Evolutionary conservation across 768 basidiomycete genomes (phyloP).

Genomic region (Phylloporus sp.): DNA sequence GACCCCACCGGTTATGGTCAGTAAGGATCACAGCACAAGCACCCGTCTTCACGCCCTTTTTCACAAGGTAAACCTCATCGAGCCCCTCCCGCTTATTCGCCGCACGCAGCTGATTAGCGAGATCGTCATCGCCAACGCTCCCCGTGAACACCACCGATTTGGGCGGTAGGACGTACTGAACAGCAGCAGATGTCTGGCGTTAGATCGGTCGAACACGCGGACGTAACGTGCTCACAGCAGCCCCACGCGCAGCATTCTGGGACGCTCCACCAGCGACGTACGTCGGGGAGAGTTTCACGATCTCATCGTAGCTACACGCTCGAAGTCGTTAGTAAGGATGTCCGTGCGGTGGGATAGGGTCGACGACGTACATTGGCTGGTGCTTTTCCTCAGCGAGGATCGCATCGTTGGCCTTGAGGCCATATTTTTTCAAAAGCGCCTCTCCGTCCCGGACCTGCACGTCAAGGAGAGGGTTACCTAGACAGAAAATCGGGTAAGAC

Average conservation of each 20-base stretch:
- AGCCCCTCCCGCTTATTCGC: slow-evolving; percentile 94
- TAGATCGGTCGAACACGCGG: background rate
- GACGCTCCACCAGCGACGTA: slow-evolving; percentile 97
- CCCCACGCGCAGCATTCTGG: slow-evolving; percentile 94
- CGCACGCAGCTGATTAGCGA: slow-evolving; percentile 79
- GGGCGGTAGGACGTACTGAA: slow-evolving; percentile 84
- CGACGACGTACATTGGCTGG: slow-evolving; percentile 58
- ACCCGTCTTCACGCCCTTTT: slow-evolving; percentile 83
- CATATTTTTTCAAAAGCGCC: slow-evolving; percentile 81
- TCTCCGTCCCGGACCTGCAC: slow-evolving; percentile 90
- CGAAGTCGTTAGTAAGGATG: background rate
- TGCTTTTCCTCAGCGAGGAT: slow-evolving; percentile 92
- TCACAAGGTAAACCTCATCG: slow-evolving; percentile 82
- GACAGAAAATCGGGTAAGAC: slow-evolving; percentile 70
- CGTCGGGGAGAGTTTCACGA: slow-evolving; percentile 65
- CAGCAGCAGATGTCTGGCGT: background rate
- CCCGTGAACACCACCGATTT: slow-evolving; percentile 91
- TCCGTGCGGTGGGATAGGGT: background rate
- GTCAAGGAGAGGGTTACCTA: slow-evolving; percentile 96
- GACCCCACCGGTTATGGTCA: slow-evolving; percentile 75
- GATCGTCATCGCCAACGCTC: slow-evolving; percentile 89
- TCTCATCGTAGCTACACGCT: slow-evolving; percentile 78
- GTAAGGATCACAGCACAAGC: slow-evolving; percentile 96
- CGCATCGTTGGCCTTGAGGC: slow-evolving; percentile 89
- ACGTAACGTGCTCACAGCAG: slow-evolving; percentile 61